Evolutionary conservation across 2,329 filamentous ascomycete species (phyloP), one percentile per base, ranked within the genome.

Genomic region (Exserohilum turcica): DNA sequence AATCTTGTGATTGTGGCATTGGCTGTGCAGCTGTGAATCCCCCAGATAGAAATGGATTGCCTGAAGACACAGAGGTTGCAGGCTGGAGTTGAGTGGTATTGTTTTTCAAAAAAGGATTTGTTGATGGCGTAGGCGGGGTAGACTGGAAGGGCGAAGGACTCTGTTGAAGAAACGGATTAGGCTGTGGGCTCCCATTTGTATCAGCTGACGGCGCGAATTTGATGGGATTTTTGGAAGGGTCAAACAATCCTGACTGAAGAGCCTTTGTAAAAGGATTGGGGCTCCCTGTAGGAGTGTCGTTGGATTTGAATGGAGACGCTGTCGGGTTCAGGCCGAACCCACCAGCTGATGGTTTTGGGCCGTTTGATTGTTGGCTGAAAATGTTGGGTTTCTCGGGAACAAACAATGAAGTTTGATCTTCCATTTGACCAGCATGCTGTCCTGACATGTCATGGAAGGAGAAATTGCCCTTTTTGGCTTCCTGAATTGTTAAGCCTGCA

Each of bases 401-500:
- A 56, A 80, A 80, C 5, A 79, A 57, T 5, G 76, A 78, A 15
- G 69, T 70, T 71, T 60, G 55, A 1, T 54, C 53, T 15, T 59
- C 60, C 21, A 21, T 38, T 29, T 42, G 55, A 38, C 44, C 38
- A 16, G 32, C 37, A 37, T 43, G 43, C 28, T 44, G 31, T 24
- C 6, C 13, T 7, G 24, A 16, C 21, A 16, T 7, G 29, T 37
- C 31, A 7, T 73, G 72, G n/a, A 80, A 77, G 36, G 86, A 71
- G 73, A 84, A 76, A 7, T 79, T 80, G 38, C 77, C 68, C 13
- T 67, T 72, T 36, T 75, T 76, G 15, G 85, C 82, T 61, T 82
- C 76, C 38, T 74, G 73, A 39, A 86, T 78, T 38, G 73, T 79
- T 66, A 85, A 73, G 12, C 84, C 84, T 62, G 82, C 78, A 47